Evolutionary conservation across 495 filamentous ascomycete genomes (phyloP).

Genomic region (Amniculicola lignicola): DNA sequence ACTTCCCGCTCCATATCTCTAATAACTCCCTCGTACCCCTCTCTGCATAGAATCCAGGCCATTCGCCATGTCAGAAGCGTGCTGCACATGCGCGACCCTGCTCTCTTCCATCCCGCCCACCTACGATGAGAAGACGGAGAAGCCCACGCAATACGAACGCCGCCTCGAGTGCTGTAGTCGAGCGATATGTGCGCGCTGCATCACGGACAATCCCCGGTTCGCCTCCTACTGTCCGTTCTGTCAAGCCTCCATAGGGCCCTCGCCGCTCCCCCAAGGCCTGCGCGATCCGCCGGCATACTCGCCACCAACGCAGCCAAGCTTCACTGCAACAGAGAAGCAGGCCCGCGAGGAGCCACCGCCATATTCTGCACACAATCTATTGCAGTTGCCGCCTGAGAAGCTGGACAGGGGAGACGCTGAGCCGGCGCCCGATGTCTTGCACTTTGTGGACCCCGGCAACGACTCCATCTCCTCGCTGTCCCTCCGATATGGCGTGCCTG

Average conservation of each 20-base stretch:
- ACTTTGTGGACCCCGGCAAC: constrained; percentile 61
- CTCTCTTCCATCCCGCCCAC: constrained; percentile 46
- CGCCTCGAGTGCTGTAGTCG: constrained; percentile 62
- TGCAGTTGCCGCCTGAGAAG: constrained; percentile 37
- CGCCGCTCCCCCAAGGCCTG: constrained; percentile 54
- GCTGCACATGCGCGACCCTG: constrained; percentile 64
- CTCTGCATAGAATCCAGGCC: too few relatives aligned
- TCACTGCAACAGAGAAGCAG: constrained; percentile 21
- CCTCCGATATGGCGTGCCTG: constrained; percentile 63
- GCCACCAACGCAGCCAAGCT: constrained; percentile 43
- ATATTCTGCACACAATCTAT: constrained; percentile 37
- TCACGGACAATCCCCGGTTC: constrained; percentile 66
- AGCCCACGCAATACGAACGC: constrained; percentile 51
- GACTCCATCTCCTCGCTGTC: constrained; percentile 65
- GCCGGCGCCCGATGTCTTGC: constrained; percentile 56
- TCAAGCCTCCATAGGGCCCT: constrained; percentile 52
- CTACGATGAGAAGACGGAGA: constrained; percentile 53
- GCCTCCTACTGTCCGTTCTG: constrained; percentile 65
- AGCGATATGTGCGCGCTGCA: constrained; percentile 65
- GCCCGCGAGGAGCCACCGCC: constrained; percentile 36
- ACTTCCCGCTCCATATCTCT: too few relatives aligned
- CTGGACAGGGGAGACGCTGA: constrained; percentile 21
- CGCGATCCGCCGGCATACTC: constrained; percentile 59
- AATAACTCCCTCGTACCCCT: too few relatives aligned
- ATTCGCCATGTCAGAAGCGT: constrained; percentile 46